Evolutionary conservation across 1,139 yeast genomes (phyloP).

Genomic region (Saccharomyces hybrid): DNA sequence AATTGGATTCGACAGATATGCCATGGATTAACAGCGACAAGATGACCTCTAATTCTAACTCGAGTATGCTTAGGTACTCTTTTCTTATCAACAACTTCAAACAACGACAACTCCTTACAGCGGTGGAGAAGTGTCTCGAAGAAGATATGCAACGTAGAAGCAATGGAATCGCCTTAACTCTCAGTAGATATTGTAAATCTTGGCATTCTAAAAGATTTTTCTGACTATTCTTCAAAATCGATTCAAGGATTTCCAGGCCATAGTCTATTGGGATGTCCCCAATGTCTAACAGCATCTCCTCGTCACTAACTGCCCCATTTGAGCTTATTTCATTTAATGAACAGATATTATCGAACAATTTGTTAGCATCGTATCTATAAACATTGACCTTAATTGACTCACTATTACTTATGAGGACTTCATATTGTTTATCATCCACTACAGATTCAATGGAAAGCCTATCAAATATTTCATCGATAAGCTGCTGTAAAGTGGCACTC

Average conservation of each 20-base stretch:
- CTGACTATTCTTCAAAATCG: constrained; percentile 46
- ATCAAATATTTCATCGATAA: constrained; percentile 70
- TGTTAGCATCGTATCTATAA: constrained; percentile 59
- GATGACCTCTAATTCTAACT: constrained; percentile 74
- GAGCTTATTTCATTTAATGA: constrained; percentile 44
- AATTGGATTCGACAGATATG: constrained; percentile 41
- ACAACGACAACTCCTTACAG: constrained; percentile 67
- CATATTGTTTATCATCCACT: constrained; percentile 20
- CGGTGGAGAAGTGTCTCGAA: constrained; percentile 53
- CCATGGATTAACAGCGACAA: constrained; percentile 66
- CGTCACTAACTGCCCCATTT: constrained; percentile 29
- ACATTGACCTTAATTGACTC: constrained; percentile 40
- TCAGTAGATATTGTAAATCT: constrained; percentile 57
- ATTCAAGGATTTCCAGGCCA: constrained; percentile 75
- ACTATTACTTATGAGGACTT: constrained; percentile 40
- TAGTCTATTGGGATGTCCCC: constrained; percentile 55
- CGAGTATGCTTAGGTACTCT: constrained; percentile 49
- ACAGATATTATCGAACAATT: constrained; percentile 66
- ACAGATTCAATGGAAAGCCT: constrained; percentile 30
- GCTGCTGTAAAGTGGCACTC: constrained; percentile 83
- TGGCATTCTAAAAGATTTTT: constrained; percentile 47
- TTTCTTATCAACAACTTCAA: constrained; percentile 52
- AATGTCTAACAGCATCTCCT: constrained; percentile 38
- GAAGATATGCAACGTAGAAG: constrained; percentile 60
- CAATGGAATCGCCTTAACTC: constrained; percentile 67